Percentiles rank a stretch among this genome's conserved stretches.
These are phyloP conservation scores for Didymella pinodella DNA, from an alignment of 2,329 filamentous ascomycete genomes.

Conservation along the genomic window DNA sequence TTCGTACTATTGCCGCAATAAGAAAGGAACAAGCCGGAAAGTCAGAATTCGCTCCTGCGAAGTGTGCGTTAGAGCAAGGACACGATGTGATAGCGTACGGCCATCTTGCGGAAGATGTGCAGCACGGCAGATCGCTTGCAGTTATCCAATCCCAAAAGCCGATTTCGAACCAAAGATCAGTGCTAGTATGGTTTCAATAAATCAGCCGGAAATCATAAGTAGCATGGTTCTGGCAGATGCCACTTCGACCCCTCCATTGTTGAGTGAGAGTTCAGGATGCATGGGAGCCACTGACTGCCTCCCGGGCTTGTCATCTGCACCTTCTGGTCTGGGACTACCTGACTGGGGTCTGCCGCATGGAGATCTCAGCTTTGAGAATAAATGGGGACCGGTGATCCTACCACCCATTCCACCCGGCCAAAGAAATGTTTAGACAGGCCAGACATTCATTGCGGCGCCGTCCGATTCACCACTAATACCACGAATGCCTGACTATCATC, in stretches of 20 bases:
- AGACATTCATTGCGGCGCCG: neutral
- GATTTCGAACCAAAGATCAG: neutral
- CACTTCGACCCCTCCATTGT: neutral
- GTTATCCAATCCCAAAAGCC: neutral
- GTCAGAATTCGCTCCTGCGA: neutral
- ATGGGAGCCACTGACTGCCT: neutral
- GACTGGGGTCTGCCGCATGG: neutral
- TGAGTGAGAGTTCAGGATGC: neutral
- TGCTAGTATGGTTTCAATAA: neutral
- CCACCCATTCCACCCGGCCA: neutral
- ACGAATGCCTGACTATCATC: neutral
- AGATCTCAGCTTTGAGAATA: neutral
- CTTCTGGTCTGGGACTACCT: neutral
- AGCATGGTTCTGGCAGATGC: neutral
- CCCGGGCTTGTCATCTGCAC: neutral
- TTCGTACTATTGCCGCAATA: neutral
- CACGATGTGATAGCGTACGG: neutral
- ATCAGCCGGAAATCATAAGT: neutral
- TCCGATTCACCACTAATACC: neutral
- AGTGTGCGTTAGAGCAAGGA: neutral
- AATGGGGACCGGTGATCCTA: neutral
- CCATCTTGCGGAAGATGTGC: neutral
- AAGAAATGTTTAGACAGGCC: neutral
- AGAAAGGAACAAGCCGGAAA: neutral
- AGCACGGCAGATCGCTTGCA: neutral